These are phyloP conservation scores for Gamarada debralockiae DNA, from an alignment of 495 filamentous ascomycete genomes.

Conservation along the genomic window DNA sequence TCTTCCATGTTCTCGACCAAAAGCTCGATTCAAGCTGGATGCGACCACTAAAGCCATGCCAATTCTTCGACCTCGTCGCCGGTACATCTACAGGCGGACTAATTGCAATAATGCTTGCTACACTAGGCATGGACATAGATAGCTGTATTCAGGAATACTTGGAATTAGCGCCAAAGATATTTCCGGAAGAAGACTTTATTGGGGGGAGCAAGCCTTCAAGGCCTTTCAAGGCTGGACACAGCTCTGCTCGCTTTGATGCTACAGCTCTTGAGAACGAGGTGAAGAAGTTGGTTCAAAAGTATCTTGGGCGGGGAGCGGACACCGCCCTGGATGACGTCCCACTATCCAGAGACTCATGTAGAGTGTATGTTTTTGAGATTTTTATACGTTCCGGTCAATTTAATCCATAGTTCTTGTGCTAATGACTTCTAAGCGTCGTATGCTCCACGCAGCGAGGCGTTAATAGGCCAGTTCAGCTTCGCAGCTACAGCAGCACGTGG, in stretches of 20 bases:
- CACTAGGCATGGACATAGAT: conserved; percentile 10
- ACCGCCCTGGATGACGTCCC: not conserved
- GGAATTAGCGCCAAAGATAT: conserved; percentile 2
- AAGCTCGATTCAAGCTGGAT: not conserved
- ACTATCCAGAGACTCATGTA: not conserved
- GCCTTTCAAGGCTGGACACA: not conserved
- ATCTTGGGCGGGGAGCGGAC: not conserved
- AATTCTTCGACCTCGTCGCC: conserved; percentile 33
- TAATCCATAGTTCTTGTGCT: not conserved
- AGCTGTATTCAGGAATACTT: conserved; percentile 10
- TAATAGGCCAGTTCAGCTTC: not conserved
- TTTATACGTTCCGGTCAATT: too few relatives aligned
- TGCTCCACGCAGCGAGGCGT: not conserved
- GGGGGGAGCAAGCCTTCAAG: not conserved
- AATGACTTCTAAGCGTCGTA: not conserved
- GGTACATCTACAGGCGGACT: conserved; percentile 31
- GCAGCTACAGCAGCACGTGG: not conserved
- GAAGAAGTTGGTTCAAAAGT: not conserved
- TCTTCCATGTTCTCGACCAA: not conserved
- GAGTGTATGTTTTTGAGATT: too few relatives aligned
- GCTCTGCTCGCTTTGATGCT: not conserved
- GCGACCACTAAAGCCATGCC: not conserved
- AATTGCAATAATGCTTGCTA: conserved; percentile 13
- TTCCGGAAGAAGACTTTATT: not conserved
- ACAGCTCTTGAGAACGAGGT: not conserved